Conservation (phyloP, 2,329 filamentous ascomycete genomes). For the Paecilomyces sp. region DNA sequence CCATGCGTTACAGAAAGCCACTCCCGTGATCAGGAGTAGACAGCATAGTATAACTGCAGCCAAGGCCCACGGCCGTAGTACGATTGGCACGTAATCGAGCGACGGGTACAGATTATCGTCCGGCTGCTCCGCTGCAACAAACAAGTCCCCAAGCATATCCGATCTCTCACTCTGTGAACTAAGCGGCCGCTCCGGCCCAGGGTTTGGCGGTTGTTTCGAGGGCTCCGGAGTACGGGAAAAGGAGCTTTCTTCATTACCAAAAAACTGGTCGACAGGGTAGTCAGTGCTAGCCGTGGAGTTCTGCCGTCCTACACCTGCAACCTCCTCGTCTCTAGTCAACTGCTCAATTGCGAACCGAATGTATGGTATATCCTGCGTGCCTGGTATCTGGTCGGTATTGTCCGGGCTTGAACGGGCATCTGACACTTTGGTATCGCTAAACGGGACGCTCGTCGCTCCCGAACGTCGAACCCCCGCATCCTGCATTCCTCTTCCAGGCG, state of each 20-base stretch:
- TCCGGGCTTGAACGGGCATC: constrained; percentile 13
- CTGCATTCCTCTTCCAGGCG: not conserved
- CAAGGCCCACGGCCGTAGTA: constrained; percentile 62
- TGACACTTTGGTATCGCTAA: constrained; percentile 16
- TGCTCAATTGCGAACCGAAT: constrained; percentile 87
- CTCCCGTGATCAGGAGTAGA: constrained; percentile 61
- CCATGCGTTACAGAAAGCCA: constrained; percentile 67
- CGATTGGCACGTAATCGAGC: constrained; percentile 64
- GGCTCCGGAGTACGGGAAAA: constrained; percentile 28
- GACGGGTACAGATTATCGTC: constrained; percentile 40
- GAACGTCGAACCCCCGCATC: not conserved
- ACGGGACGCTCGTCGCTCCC: constrained; percentile 11
- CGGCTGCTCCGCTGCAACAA: constrained; percentile 41
- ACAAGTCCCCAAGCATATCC: constrained; percentile 32
- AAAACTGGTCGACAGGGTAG: constrained; percentile 45
- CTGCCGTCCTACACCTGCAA: constrained; percentile 48
- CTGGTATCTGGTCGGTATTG: constrained; percentile 56
- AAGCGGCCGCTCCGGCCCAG: constrained; percentile 26
- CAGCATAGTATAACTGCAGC: constrained; percentile 54
- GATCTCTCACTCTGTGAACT: constrained; percentile 13
- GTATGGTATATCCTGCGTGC: constrained; percentile 76
- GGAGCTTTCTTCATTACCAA: constrained; percentile 42
- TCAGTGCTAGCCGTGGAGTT: constrained; percentile 36
- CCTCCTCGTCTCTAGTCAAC: constrained; percentile 66
- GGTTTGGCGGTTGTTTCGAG: constrained; percentile 18